Conservation (phyloP, 2,329 filamentous ascomycete genomes). For the Stemphylium beticola region DNA sequence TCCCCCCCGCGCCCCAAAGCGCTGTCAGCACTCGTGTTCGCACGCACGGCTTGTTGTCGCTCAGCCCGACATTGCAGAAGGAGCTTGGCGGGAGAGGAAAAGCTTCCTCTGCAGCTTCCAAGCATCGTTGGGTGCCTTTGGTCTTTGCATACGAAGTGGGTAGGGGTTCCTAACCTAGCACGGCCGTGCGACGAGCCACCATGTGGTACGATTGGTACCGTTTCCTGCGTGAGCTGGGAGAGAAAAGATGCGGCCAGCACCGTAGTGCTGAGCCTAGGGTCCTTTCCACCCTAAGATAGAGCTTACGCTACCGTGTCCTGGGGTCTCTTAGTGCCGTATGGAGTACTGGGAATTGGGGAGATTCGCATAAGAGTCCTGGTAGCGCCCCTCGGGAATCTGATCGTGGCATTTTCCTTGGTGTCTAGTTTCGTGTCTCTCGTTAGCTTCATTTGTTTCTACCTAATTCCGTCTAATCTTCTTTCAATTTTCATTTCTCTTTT, state of each 20-base stretch:
- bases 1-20: neutral
- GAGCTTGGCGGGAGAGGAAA: neutral
- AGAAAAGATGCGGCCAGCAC: neutral
- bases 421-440: neutral
- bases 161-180: conserved; percentile 10
- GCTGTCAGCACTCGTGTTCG: conserved; percentile 2
- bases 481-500: too few relatives aligned
- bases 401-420: neutral
- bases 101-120: conserved; percentile 1
- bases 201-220: conserved; percentile 13
- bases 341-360: neutral
- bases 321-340: conserved; percentile 1
- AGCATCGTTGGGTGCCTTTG: neutral
- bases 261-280: neutral
- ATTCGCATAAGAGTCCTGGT: conserved; percentile 12
- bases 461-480: neutral
- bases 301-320: conserved; percentile 2
- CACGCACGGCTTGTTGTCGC: too few relatives aligned
- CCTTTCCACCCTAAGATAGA: conserved; percentile 2
- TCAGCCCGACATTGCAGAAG: too few relatives aligned
- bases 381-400: neutral
- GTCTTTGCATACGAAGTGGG: neutral
- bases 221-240: conserved; percentile 3
- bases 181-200: conserved; percentile 16
- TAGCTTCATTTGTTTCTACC: neutral